A percentile compares a stretch with the other conserved stretches of the same genome.
These are phyloP conservation scores for Avicennia marina DNA, from an alignment of 257 asterid species.

Conservation along the genomic window DNA sequence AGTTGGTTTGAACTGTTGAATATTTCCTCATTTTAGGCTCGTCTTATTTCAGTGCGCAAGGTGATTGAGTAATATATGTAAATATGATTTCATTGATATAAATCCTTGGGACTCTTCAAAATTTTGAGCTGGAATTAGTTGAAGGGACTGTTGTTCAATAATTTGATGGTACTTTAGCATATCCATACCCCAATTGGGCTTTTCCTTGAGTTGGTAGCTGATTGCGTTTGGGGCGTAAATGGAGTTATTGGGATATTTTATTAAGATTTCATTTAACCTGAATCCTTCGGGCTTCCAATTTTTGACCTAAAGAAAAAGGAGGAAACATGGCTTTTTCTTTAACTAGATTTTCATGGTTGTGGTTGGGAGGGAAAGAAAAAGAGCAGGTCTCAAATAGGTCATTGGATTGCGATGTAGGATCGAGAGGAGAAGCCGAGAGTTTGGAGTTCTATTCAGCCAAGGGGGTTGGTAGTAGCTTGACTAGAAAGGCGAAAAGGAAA, in stretches of 20 bases:
- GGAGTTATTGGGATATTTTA: background rate
- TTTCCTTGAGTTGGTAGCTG: background rate
- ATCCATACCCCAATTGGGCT: background rate
- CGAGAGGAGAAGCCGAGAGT: conserved; percentile 57
- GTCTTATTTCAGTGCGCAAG: too few species aligned
- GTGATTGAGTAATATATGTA: too few species aligned
- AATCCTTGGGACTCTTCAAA: too few species aligned
- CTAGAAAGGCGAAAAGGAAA: conserved; percentile 59
- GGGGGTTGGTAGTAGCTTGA: conserved; percentile 36
- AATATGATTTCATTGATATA: too few species aligned
- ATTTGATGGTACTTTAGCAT: background rate
- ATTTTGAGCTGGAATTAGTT: background rate
- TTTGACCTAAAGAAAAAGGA: background rate
- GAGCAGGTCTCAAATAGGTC: conserved; percentile 60
- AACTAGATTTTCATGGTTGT: conserved; percentile 65
- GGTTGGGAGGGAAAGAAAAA: conserved; percentile 77
- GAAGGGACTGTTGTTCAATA: background rate
- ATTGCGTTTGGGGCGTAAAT: background rate
- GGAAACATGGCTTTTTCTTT: conserved; percentile 46
- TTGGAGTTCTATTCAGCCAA: conserved; percentile 49
- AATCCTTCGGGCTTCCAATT: background rate
- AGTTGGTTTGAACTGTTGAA: too few species aligned
- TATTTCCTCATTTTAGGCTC: too few species aligned
- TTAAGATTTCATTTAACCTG: background rate
- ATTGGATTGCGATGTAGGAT: conserved; percentile 68